Conservation (phyloP, 768 basidiomycete species). For the Xerocomellus chrysenteron region DNA sequence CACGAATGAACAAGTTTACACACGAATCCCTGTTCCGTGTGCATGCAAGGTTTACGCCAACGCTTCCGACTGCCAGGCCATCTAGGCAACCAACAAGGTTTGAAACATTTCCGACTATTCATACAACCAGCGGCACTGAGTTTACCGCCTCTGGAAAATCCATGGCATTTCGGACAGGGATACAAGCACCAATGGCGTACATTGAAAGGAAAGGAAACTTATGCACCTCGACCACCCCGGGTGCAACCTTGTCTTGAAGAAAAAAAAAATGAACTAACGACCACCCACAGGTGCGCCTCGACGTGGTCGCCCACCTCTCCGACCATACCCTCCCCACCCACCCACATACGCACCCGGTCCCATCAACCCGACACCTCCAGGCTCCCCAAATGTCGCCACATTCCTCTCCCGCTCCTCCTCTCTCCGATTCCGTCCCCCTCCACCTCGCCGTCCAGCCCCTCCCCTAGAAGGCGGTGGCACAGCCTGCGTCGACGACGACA, state of each 20-base stretch:
- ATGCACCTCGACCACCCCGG: background rate
- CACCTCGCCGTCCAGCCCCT: conserved; percentile 42
- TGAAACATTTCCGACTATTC: background rate
- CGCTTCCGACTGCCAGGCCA: too few species aligned
- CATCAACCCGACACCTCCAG: conserved; percentile 74
- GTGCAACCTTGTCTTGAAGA: background rate
- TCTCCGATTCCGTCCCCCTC: conserved; percentile 63
- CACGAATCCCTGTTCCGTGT: too few species aligned
- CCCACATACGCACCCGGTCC: conserved; percentile 79
- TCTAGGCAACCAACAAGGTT: too few species aligned
- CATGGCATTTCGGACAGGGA: background rate
- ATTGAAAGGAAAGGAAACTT: background rate
- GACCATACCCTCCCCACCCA: conserved; percentile 72
- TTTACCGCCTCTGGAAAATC: background rate
- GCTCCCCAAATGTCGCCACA: conserved; percentile 85
- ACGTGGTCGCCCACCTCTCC: conserved; percentile 46
- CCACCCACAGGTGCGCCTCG: conserved; percentile 22
- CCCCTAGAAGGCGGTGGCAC: conserved; percentile 34
- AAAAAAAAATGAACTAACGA: conserved; percentile 18
- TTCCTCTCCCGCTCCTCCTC: conserved; percentile 86
- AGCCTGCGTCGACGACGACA: conserved; percentile 48
- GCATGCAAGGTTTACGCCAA: too few species aligned
- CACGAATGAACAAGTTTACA: too few species aligned
- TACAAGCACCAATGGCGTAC: conserved; percentile 18
- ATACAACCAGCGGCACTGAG: too few species aligned